Percentiles rank a stretch among this genome's conserved stretches.
These are phyloP conservation scores for Neurospora sp. DNA, from an alignment of 495 filamentous ascomycete genomes.

Conservation along the genomic window DNA sequence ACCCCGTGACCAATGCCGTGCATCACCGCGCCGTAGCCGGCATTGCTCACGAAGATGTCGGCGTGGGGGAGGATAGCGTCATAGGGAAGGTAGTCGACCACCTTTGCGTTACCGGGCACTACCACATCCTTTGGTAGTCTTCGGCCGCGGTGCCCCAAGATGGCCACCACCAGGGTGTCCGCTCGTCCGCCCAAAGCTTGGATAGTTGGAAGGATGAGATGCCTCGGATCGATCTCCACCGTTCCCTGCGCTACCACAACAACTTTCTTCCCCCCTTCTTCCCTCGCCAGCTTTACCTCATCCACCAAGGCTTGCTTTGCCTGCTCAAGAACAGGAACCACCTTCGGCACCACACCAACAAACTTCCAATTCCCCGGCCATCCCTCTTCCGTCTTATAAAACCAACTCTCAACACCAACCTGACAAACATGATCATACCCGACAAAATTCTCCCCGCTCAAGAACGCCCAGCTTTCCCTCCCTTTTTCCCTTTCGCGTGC, in stretches of 20 bases:
- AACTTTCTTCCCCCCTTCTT: conserved; percentile 17
- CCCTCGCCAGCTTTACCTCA: conserved; percentile 1
- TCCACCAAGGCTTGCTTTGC: neutral
- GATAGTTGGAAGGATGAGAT: conserved; percentile 29
- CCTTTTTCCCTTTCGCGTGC: neutral
- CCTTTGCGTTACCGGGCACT: conserved; percentile 18
- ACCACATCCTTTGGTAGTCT: conserved; percentile 4
- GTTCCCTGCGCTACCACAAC: conserved; percentile 32
- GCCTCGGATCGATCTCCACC: conserved; percentile 16
- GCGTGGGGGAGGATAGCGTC: conserved; percentile 24
- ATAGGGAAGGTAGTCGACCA: conserved; percentile 29
- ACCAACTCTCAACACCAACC: conserved; percentile 24
- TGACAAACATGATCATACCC: conserved; percentile 20
- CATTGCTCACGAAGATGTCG: conserved; percentile 30
- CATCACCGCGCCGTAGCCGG: conserved; percentile 30
- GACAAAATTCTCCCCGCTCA: conserved; percentile 19
- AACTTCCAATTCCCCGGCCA: conserved; percentile 23
- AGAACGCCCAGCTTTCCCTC: neutral
- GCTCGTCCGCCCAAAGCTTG: conserved; percentile 13
- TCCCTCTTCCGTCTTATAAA: conserved; percentile 26
- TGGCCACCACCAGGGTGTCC: conserved; percentile 23
- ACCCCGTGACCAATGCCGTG: conserved; percentile 29
- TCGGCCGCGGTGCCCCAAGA: conserved; percentile 20
- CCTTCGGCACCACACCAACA: conserved; percentile 18
- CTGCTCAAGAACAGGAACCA: neutral